phyloP scores from a whole-genome alignment of 805 yeast species.

The Soucietia sequanensis region DNA sequence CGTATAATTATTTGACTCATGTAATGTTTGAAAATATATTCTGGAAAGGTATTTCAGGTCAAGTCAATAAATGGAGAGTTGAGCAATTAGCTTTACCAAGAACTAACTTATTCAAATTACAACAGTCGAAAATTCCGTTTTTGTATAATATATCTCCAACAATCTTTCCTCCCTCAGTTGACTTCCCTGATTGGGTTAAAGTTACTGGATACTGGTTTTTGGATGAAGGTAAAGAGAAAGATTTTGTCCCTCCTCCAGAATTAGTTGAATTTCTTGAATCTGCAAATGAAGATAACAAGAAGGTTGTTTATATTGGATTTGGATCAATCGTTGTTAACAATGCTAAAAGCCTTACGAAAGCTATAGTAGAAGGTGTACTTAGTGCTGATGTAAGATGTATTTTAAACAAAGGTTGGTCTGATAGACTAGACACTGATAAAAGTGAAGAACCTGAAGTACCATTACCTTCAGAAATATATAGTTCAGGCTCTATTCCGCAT shows the following conservation, averaged over 20 bases:
- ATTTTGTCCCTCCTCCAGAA: constrained; percentile 59
- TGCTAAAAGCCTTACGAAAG: constrained; percentile 72
- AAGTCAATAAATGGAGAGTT: constrained; percentile 85
- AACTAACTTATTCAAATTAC: constrained; percentile 69
- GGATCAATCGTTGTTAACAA: constrained; percentile 92
- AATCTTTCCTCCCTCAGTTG: constrained; percentile 89
- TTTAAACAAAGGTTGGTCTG: constrained; percentile 94
- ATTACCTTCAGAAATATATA: constrained; percentile 67
- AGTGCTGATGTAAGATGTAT: constrained; percentile 84
- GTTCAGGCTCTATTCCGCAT: constrained; percentile 78
- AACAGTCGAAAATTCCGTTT: constrained; percentile 81
- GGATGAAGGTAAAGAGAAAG: constrained; percentile 54
- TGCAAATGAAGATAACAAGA: constrained; percentile 62
- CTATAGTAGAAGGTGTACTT: constrained; percentile 74
- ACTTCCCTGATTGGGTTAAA: constrained; percentile 92
- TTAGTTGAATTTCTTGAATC: constrained; percentile 56
- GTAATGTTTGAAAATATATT: constrained; percentile 89
- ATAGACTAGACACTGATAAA: constrained; percentile 48
- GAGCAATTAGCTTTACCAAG: constrained; percentile 60
- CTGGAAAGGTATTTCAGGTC: constrained; percentile 89
- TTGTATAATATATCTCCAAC: constrained; percentile 85
- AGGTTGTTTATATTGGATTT: constrained; percentile 88
- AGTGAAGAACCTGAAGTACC: constrained; percentile 35
- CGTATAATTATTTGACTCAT: constrained; percentile 89
- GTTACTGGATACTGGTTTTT: constrained; percentile 96